These are phyloP conservation scores for Sporothrix luriei DNA, from an alignment of 2,329 filamentous ascomycete species.

Conservation along the genomic window DNA sequence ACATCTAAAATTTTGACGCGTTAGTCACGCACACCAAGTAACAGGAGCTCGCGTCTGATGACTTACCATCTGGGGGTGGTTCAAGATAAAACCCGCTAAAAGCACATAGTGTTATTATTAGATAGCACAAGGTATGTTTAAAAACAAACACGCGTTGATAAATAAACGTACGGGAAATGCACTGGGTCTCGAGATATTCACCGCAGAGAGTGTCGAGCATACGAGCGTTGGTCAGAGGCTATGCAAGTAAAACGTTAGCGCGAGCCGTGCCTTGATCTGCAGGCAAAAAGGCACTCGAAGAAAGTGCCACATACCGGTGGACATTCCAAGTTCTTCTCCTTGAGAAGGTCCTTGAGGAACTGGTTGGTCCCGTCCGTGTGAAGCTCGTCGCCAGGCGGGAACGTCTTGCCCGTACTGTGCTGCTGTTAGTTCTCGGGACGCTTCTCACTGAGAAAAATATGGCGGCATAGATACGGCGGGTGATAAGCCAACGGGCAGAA, in stretches of 20 bases:
- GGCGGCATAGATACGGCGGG: background rate
- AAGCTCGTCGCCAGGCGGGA: constrained; percentile 83
- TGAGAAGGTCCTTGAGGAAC: constrained; percentile 80
- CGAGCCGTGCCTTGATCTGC: background rate
- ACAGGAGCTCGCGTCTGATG: constrained; percentile 42
- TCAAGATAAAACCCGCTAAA: constrained; percentile 36
- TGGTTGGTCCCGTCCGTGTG: constrained; percentile 87
- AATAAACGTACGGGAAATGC: constrained; percentile 44
- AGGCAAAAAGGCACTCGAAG: no score
- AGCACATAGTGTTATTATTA: constrained; percentile 16
- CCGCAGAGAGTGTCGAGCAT: constrained; percentile 96
- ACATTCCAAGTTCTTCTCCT: constrained; percentile 91
- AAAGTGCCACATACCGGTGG: constrained; percentile 52
- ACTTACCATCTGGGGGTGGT: constrained; percentile 43
- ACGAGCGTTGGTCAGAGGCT: constrained; percentile 84
- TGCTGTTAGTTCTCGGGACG: background rate
- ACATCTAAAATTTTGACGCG: constrained; percentile 63
- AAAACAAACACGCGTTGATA: background rate
- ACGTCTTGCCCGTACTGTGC: constrained; percentile 70
- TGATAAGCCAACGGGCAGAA: background rate
- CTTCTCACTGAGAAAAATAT: background rate
- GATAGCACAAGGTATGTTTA: no score
- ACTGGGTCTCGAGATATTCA: constrained; percentile 93
- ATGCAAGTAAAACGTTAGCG: background rate
- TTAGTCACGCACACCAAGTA: constrained; percentile 47